Conservation (phyloP, 176 grass and related monocot genomes). For the Cymbopogon citratus region DNA sequence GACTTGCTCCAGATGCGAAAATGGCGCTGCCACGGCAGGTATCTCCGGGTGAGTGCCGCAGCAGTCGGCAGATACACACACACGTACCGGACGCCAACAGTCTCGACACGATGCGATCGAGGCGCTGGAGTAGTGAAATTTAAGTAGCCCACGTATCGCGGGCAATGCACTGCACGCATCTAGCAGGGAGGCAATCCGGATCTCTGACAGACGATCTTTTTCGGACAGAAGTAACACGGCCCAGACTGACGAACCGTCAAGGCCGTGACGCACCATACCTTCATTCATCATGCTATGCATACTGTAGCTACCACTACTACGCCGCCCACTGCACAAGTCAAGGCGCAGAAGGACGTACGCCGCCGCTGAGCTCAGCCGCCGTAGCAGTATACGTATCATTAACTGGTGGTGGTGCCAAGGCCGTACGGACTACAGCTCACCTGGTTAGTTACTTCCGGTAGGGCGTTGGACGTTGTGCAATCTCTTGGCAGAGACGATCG, state of each 20-base stretch:
- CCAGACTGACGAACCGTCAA: background rate
- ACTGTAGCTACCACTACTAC: background rate
- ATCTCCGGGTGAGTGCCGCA: background rate
- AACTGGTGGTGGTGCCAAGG: background rate
- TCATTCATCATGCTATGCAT: background rate
- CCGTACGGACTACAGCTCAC: background rate
- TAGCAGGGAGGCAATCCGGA: background rate
- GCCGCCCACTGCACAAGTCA: constrained; percentile 12
- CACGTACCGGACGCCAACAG: background rate
- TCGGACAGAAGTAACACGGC: background rate
- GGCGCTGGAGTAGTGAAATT: background rate
- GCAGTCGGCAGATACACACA: background rate
- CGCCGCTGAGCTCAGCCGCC: background rate
- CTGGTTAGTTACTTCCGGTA: constrained; percentile 23
- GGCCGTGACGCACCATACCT: background rate
- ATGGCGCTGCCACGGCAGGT: background rate
- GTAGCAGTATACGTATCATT: background rate
- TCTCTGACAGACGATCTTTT: background rate
- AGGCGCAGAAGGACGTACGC: constrained; percentile 9
- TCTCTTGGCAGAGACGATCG: background rate
- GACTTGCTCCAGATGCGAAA: background rate
- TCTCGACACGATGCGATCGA: background rate
- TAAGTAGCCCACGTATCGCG: background rate
- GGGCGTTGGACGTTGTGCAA: constrained; percentile 34
- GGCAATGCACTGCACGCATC: background rate